Evolutionary conservation across 768 basidiomycete species (phyloP).

Genomic region (Boletus fagicola): DNA sequence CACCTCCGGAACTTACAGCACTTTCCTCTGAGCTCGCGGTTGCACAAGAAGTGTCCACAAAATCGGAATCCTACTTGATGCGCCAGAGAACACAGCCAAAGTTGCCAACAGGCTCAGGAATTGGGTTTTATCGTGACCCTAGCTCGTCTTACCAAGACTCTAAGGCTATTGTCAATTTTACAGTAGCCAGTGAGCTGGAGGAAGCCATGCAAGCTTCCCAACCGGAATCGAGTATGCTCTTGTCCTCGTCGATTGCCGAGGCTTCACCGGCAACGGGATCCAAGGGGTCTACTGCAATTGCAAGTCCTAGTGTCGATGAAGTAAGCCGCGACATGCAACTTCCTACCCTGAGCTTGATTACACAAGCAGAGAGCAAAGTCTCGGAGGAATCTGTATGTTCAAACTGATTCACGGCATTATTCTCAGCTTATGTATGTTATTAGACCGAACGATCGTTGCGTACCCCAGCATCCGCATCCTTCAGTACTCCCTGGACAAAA

Average conservation of each 20-base stretch:
- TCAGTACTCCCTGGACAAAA: conserved; percentile 50
- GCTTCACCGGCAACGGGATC: conserved; percentile 10
- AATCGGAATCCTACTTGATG: conserved; percentile 27
- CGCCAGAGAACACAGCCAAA: conserved; percentile 61
- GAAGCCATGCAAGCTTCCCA: conserved; percentile 8
- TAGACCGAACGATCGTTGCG: conserved; percentile 46
- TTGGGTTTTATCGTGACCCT: conserved; percentile 71
- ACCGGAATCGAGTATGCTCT: conserved; percentile 23
- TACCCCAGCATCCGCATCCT: conserved; percentile 44
- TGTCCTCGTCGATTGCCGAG: conserved; percentile 23
- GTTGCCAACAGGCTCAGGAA: conserved; percentile 68
- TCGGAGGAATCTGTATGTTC: conserved; percentile 55
- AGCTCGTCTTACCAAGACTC: conserved; percentile 49
- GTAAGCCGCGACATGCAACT: conserved; percentile 10
- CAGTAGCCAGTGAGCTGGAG: conserved; percentile 77
- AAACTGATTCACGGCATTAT: neutral
- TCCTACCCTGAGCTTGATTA: conserved; percentile 23
- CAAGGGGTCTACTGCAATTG: conserved; percentile 7
- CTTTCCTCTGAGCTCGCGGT: conserved; percentile 30
- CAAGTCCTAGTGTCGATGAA: conserved; percentile 13
- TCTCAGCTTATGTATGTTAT: conserved; percentile 13
- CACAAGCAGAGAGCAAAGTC: conserved; percentile 46
- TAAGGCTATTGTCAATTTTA: conserved; percentile 64
- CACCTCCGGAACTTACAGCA: conserved; percentile 49
- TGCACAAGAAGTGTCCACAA: conserved; percentile 34